Evolutionary conservation across 148 eudicot species (phyloP).

Genomic region (Camellia lanceoleosa): DNA sequence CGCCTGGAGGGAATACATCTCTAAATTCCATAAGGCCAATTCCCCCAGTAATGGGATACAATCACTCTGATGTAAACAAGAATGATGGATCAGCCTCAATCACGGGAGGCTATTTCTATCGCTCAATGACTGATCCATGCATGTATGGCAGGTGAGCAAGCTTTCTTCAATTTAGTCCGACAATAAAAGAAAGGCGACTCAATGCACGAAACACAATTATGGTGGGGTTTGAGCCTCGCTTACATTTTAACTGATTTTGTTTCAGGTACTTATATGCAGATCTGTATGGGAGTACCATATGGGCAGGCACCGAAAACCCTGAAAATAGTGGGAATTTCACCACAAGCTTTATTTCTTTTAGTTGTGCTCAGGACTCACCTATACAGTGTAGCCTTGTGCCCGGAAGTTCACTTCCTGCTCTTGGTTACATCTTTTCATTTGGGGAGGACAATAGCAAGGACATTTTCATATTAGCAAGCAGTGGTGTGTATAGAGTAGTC

Average conservation of each 20-base stretch:
- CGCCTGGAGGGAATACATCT: conserved; percentile 78
- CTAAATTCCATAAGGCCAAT: conserved; percentile 45
- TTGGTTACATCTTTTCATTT: conserved; percentile 70
- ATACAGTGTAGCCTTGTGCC: conserved; percentile 48
- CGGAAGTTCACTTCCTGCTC: conserved; percentile 51
- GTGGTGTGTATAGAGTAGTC: conserved; percentile 71
- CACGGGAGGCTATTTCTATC: conserved; percentile 78
- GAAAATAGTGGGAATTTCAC: conserved; percentile 67
- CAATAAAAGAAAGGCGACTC: not conserved
- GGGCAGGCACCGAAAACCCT: conserved; percentile 75
- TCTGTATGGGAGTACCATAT: conserved; percentile 58
- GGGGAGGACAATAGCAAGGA: conserved; percentile 76
- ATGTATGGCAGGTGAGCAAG: conserved; percentile 69
- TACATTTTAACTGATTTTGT: conserved; percentile 5
- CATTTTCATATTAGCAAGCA: conserved; percentile 55
- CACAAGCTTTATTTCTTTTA: conserved; percentile 34
- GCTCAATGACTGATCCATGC: conserved; percentile 79
- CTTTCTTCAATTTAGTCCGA: not conserved
- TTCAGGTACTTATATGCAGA: conserved; percentile 77
- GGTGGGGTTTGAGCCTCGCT: not conserved
- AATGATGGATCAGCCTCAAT: conserved; percentile 76
- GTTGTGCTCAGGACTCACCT: conserved; percentile 74
- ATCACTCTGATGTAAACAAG: conserved; percentile 58
- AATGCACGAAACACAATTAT: not conserved
- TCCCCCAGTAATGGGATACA: conserved; percentile 84